phyloP scores from a whole-genome alignment of 345 rosid species.

The Streptanthus diversifolius region DNA sequence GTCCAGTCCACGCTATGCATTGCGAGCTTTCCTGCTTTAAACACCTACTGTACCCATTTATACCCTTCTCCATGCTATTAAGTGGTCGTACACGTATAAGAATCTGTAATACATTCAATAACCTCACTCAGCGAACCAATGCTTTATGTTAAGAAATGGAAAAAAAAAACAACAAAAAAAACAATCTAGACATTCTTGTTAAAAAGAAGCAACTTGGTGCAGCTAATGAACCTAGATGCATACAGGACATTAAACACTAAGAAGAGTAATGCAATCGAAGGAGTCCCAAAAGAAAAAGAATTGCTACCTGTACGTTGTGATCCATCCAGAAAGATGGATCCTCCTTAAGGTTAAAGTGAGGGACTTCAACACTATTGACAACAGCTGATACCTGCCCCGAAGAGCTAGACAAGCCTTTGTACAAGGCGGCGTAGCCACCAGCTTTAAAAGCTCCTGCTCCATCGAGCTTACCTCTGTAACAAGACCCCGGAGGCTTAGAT shows the following conservation, averaged over 20 bases:
- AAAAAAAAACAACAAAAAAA: neutral
- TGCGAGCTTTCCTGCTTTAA: constrained; percentile 90
- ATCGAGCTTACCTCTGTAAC: constrained; percentile 54
- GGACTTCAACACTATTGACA: constrained; percentile 76
- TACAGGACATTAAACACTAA: neutral
- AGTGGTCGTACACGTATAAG: constrained; percentile 86
- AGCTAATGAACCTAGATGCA: neutral
- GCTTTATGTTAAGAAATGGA: neutral
- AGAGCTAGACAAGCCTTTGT: constrained; percentile 65
- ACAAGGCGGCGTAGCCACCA: constrained; percentile 67
- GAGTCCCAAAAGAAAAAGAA: neutral
- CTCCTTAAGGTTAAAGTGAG: constrained; percentile 90
- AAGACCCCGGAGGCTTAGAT: constrained; percentile 71
- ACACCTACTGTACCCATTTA: constrained; percentile 71
- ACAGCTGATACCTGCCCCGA: constrained; percentile 38
- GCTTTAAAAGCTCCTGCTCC: constrained; percentile 43
- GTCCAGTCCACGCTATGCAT: constrained; percentile 76
- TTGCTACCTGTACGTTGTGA: constrained; percentile 87
- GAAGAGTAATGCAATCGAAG: neutral
- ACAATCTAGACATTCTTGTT: neutral
- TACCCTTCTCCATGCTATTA: constrained; percentile 69
- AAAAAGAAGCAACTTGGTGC: constrained; percentile 3
- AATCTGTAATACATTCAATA: constrained; percentile 43
- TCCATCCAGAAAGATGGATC: constrained; percentile 99
- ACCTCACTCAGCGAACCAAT: neutral